A percentile compares a stretch with the other conserved stretches of the same genome.
Evolutionary conservation across 2,329 filamentous ascomycete genomes (phyloP).

Genomic region (Proliferodiscus dingleyae): DNA sequence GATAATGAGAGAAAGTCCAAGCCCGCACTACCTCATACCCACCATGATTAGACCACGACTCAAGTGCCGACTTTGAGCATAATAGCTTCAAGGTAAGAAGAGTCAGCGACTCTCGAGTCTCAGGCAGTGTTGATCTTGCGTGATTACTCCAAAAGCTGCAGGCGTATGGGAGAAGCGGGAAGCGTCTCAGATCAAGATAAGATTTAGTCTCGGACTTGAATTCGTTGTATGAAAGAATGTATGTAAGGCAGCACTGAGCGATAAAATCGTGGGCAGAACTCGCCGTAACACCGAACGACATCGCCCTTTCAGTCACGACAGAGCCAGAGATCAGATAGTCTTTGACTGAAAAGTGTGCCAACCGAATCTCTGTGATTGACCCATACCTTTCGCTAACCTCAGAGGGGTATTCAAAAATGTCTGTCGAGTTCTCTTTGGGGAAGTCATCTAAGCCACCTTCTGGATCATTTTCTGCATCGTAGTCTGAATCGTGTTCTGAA

Average conservation of each 20-base stretch:
- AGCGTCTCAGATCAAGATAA: background rate
- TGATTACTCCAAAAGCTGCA: background rate
- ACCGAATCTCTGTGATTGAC: background rate
- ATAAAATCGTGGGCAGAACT: background rate
- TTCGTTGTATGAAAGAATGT: background rate
- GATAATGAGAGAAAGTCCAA: background rate
- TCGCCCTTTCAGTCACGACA: background rate
- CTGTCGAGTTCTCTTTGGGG: no score
- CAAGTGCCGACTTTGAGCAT: no score
- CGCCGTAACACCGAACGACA: background rate
- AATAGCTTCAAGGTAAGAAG: no score
- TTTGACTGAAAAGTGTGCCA: conserved; percentile 31
- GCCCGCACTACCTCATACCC: background rate
- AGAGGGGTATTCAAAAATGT: no score
- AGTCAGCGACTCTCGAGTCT: no score
- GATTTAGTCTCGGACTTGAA: background rate
- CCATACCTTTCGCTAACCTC: no score
- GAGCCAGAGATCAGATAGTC: conserved; percentile 27
- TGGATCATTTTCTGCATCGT: background rate
- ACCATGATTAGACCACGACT: no score
- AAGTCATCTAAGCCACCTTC: background rate
- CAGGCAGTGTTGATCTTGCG: no score
- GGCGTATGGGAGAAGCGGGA: background rate
- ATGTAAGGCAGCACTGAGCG: background rate
- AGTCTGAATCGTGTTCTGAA: no score